Conservation (phyloP, 345 rosid species). For the Raphanus raphanistrum region DNA sequence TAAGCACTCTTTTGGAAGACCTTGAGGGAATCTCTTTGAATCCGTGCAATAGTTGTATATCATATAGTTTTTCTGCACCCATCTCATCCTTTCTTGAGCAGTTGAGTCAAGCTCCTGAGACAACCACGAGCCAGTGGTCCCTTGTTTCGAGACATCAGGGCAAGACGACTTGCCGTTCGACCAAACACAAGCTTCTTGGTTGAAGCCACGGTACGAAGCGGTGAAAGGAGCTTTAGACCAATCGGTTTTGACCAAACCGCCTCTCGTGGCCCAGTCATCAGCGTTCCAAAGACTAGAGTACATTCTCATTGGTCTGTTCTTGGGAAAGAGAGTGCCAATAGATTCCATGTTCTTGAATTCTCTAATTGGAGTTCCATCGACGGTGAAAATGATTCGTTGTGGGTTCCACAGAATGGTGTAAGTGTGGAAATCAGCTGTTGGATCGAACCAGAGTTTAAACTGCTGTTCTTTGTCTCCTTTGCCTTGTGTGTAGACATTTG, state of each 20-base stretch:
- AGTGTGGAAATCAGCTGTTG: conserved; percentile 58
- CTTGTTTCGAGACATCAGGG: conserved; percentile 14
- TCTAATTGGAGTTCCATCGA: conserved; percentile 59
- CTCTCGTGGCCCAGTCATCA: conserved; percentile 67
- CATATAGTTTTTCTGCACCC: conserved; percentile 64
- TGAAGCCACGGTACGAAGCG: conserved; percentile 54
- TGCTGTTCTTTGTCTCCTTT: conserved; percentile 68
- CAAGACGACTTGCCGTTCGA: conserved; percentile 42
- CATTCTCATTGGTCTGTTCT: conserved; percentile 55
- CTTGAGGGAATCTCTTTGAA: conserved; percentile 51
- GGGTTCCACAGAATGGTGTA: conserved; percentile 68
- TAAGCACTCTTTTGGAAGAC: conserved; percentile 53
- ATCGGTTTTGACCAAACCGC: conserved; percentile 59
- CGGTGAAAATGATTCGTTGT: conserved; percentile 54
- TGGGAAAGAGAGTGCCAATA: conserved; percentile 52
- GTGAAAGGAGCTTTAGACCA: conserved; percentile 66
- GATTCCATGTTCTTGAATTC: conserved; percentile 63
- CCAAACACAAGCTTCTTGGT: conserved; percentile 53
- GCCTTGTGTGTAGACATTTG: conserved; percentile 58
- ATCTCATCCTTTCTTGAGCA: conserved; percentile 47
- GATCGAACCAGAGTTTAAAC: conserved; percentile 66
- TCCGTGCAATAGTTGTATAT: conserved; percentile 57
- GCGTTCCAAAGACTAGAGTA: conserved; percentile 68
- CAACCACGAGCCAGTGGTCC: conserved; percentile 31
- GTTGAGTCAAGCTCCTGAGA: conserved; percentile 50